A percentile compares a stretch with the other conserved stretches of the same genome.
phyloP scores from a whole-genome alignment of 495 filamentous ascomycete genomes.

The Trichoderma gamsii region DNA sequence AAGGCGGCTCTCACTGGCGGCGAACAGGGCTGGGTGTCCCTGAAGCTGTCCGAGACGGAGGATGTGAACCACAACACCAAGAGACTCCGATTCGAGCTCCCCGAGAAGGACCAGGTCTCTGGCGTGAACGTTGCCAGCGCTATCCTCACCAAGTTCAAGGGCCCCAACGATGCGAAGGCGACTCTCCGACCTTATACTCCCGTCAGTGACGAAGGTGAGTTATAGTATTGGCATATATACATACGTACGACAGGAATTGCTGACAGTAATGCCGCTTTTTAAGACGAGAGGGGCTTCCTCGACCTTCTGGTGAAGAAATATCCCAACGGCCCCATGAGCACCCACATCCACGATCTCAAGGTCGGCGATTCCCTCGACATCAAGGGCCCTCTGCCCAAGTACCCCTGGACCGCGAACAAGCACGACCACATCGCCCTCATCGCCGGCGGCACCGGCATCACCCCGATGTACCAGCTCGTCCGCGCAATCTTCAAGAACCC shows the following conservation, averaged over 20 bases:
- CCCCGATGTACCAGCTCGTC: constrained; percentile 81
- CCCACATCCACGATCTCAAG: constrained; percentile 76
- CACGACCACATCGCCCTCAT: constrained; percentile 89
- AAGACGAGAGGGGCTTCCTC: constrained; percentile 65
- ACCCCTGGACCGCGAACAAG: constrained; percentile 87
- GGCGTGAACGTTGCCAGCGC: constrained; percentile 78
- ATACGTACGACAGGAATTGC: not conserved
- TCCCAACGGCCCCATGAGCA: constrained; percentile 82
- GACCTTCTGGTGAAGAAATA: constrained; percentile 92
- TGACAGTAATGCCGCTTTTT: constrained; percentile 19
- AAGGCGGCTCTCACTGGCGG: constrained; percentile 72
- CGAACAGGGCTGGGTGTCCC: constrained; percentile 75
- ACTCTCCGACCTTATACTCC: constrained; percentile 91
- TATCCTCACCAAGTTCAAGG: constrained; percentile 81
- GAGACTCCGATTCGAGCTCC: constrained; percentile 73
- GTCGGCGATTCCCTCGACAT: constrained; percentile 74
- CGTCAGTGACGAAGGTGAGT: constrained; percentile 72
- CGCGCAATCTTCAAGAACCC: constrained; percentile 91
- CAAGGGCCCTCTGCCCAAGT: constrained; percentile 95
- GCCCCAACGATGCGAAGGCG: constrained; percentile 69
- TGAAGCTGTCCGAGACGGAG: constrained; percentile 74
- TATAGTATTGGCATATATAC: not conserved
- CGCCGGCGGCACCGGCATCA: constrained; percentile 93
- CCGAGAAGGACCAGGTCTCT: constrained; percentile 75
- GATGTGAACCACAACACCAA: constrained; percentile 84